Conservation (phyloP, 73 alveolate genomes). For the Loxodes magnus region DNA sequence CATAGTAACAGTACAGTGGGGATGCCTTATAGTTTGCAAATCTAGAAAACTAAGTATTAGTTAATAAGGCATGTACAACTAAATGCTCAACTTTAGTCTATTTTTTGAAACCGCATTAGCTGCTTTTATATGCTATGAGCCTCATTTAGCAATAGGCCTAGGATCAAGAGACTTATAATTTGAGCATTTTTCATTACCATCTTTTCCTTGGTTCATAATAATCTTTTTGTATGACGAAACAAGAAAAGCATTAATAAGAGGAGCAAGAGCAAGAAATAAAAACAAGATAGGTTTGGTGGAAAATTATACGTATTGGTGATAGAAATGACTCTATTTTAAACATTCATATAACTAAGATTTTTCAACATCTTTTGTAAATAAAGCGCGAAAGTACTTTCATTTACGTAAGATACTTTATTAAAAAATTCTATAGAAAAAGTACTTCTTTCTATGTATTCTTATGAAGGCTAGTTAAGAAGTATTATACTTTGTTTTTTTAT, state of each 20-base stretch:
- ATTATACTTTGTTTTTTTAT: too few species aligned
- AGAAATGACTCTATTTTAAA: background rate
- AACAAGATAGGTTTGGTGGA: constrained; percentile 23
- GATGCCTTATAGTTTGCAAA: constrained; percentile 62
- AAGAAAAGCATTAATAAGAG: constrained; percentile 11
- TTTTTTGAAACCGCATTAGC: constrained; percentile 18
- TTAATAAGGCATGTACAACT: constrained; percentile 14
- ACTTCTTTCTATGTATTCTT: too few species aligned
- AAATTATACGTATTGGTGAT: constrained; percentile 19
- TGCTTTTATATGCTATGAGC: background rate
- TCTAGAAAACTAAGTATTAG: constrained; percentile 25
- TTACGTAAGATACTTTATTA: too few species aligned
- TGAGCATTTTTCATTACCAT: constrained; percentile 17
- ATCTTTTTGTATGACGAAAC: constrained; percentile 23
- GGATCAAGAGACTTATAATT: constrained; percentile 15
- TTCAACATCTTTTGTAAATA: too few species aligned
- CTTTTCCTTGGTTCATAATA: constrained; percentile 7
- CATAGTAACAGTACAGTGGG: constrained; percentile 57
- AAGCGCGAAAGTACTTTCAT: too few species aligned
- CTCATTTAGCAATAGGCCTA: constrained; percentile 3
- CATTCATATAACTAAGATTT: too few species aligned
- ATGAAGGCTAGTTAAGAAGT: too few species aligned
- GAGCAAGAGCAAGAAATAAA: constrained; percentile 13
- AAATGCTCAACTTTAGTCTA: background rate
- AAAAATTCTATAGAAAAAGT: too few species aligned